Evolutionary conservation across 345 rosid genomes (phyloP), one percentile per base, ranked within the genome.

Genomic region (Salix exigua): DNA sequence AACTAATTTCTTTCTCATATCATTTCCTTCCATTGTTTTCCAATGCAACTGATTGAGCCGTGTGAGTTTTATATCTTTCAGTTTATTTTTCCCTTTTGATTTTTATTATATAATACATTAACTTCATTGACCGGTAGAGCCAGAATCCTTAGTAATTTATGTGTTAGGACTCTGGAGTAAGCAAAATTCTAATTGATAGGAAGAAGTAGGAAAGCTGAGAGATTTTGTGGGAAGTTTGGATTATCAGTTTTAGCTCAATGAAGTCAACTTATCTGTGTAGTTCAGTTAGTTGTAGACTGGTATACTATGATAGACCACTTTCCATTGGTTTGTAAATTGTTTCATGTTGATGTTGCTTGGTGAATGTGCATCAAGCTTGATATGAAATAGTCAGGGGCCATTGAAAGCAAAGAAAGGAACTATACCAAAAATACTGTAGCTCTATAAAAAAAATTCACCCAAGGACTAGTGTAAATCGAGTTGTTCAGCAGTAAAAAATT

Each of bases 1-100:
- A 70, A 75, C 66, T 72, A 60, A 53, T 37, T 76, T 72, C 62
- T 71, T 72, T 23, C 38, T 31, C 14, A 6, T 46, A 7, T 70
- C 17, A 35, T 55, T n/a, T 38, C 21, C 38, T 68, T 19, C 12
- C 7, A 28, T 63, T 21, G 26, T 53, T 53, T 63, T 63, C 67
- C 37, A 28, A 28, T 63, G 67, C n/a, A 53, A 19, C 12, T 53
- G 61, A 21, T n/a, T 7, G 25, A 53, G 4, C 61, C n/a, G 26
- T 53, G 13, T 53, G 61, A 53, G 61, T 53, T 53, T 21, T 21
- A 21, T 53, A 2, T 4, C 12, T 21, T 53, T 21, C 12, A 2
- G 12, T 17, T 63, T 63, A 17, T 31, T 63, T 63, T 63, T 25
- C 67, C 67, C 67, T 14, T 42, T 53, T 53, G 61, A 21, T 53